Evolutionary conservation across 1,139 yeast genomes (phyloP).

Genomic region (Yamadazyma siamensis): DNA sequence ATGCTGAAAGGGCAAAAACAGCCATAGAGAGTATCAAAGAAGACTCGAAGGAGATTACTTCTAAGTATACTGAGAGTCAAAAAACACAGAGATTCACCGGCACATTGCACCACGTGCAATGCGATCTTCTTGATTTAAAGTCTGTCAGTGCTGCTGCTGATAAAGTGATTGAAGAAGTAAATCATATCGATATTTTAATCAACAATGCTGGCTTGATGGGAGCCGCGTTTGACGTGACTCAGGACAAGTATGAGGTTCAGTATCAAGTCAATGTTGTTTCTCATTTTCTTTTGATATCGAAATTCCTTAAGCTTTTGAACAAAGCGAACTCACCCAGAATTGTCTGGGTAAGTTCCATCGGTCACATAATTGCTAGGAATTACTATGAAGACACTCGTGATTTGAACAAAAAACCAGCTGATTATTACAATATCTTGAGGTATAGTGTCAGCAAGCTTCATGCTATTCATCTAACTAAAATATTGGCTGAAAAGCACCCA

Average conservation of each 20-base stretch:
- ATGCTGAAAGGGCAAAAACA: constrained; percentile 30
- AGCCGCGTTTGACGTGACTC: constrained; percentile 31
- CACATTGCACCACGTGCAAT: constrained; percentile 22
- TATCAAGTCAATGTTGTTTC: constrained; percentile 40
- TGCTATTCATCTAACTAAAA: constrained; percentile 27
- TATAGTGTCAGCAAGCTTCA: constrained; percentile 37
- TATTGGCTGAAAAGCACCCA: constrained; percentile 27
- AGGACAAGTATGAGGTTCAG: constrained; percentile 39
- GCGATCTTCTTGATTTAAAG: constrained; percentile 33
- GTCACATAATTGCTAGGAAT: constrained; percentile 24
- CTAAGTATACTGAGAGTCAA: constrained; percentile 15
- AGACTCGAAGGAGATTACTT: constrained; percentile 18
- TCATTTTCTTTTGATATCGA: constrained; percentile 32
- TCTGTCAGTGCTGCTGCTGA: constrained; percentile 30
- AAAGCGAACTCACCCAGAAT: constrained; percentile 28
- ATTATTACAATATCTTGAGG: constrained; percentile 28
- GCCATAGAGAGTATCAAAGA: constrained; percentile 33
- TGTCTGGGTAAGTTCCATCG: constrained; percentile 32
- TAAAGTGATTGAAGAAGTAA: constrained; percentile 21
- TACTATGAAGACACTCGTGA: constrained; percentile 24
- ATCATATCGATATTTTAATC: constrained; percentile 30
- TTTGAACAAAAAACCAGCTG: constrained; percentile 23
- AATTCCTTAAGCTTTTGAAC: constrained; percentile 26
- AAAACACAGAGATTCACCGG: constrained; percentile 20
- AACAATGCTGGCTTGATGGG: constrained; percentile 46